Conservation (phyloP, 2,329 filamentous ascomycete species). For the Diaporthe sp. region DNA sequence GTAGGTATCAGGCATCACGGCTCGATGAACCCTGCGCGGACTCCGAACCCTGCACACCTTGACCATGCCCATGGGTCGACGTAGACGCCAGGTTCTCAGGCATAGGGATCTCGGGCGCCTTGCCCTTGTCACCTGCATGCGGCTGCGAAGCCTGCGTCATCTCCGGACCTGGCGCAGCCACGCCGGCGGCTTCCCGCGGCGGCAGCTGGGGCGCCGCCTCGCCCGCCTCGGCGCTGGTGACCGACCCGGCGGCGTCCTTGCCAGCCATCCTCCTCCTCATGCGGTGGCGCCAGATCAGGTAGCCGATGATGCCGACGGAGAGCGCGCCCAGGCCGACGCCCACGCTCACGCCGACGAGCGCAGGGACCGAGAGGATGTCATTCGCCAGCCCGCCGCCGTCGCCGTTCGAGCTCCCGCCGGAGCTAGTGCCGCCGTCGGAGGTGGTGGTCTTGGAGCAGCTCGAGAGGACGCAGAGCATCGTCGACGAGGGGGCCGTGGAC, state of each 20-base stretch:
- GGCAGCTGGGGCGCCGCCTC: not conserved
- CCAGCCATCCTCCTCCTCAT: constrained; percentile 29
- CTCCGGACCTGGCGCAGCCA: constrained; percentile 8
- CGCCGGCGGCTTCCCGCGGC: not conserved
- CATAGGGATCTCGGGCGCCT: constrained; percentile 21
- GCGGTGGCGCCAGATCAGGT: constrained; percentile 38
- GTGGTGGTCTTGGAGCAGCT: constrained; percentile 23
- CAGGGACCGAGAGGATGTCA: constrained; percentile 32
- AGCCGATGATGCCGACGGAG: constrained; percentile 16
- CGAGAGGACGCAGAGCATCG: constrained; percentile 42
- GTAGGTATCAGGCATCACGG: not conserved
- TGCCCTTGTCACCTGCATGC: constrained; percentile 11
- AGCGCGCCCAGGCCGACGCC: constrained; percentile 34
- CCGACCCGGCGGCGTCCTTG: constrained; percentile 6
- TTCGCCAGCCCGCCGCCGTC: not conserved
- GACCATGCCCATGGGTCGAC: not conserved
- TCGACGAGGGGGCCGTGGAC: constrained; percentile 47
- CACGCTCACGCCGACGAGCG: constrained; percentile 35
- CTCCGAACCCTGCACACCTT: not conserved
- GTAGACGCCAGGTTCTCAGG: constrained; percentile 5
- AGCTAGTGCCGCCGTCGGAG: not conserved
- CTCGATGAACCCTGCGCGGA: not conserved
- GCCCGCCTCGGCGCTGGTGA: constrained; percentile 22
- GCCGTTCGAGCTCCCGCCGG: not conserved
- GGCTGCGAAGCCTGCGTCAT: constrained; percentile 24